Base-by-base conservation (phyloP, 2,329 filamentous ascomycete genomes). In the Cladobotryum mycophilum region DNA sequence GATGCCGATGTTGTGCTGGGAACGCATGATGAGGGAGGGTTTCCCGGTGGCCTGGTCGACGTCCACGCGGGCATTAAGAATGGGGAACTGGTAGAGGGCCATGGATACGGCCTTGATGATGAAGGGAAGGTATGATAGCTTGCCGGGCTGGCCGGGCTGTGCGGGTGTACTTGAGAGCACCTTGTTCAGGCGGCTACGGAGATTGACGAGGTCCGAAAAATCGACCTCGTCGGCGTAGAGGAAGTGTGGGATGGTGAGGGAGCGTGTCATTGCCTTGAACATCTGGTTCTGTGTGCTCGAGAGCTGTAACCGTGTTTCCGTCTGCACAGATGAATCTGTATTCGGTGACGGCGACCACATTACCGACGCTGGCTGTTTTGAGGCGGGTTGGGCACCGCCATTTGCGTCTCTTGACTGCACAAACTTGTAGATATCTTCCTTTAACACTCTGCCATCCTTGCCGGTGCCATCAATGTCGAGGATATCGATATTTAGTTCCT, bases 241-340 rank as follows among this genome's bases (percentile, higher is more conserved):
- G 71, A 99, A 96, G 70, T 97, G 93, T 0, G 93, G 93, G 60
- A 96, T 97, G 46, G 71, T 81, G 56, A 99, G 79, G 2, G 92
- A 96, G 52, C 84, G 84, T 13, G 92, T 96, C 93, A 99, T 99
- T 53, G 84, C 80, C 73, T 95, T 96, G 82, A 96, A 97, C 93
- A 99, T 99, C 64, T 89, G 86, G 36, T 81, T 78, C 71, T 97
- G 92, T 13, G 88, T 86, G 36, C 84, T 85, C 12, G 88, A 88
- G 54, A 99, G 75, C 51, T 80, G 74, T 33, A 85, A 76, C 2
- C 76, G 69, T 8, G 83, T 86, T 68, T 97, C 93, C 48, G 72
- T 73, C 66, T 88, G 85, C 42, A 72, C 70, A 8, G 70, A 60
- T 18, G 67, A 59, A 18, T 57, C 47, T 20, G 49, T 51, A 11